Percentiles rank a stretch among this genome's conserved stretches.
Evolutionary conservation across 2,329 filamentous ascomycete species (phyloP).

Genomic region (Kalaharituber pfeilii): DNA sequence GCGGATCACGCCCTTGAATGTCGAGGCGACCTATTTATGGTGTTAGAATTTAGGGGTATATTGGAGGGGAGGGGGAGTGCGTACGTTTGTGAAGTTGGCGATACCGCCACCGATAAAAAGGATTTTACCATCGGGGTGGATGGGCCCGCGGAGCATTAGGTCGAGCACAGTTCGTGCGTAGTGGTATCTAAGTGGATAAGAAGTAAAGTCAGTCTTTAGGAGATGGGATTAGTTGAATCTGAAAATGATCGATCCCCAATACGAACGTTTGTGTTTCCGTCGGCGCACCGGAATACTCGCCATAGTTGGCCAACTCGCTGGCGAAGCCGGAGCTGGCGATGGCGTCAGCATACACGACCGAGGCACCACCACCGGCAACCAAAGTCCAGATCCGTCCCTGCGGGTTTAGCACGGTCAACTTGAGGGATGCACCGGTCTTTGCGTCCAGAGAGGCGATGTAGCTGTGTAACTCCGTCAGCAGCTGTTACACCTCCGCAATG

Average conservation of each 20-base stretch:
- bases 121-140: slow-evolving; percentile 80
- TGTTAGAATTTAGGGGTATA: slow-evolving; percentile 1
- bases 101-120: slow-evolving; percentile 99
- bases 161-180: slow-evolving; percentile 95
- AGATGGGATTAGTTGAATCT: no score
- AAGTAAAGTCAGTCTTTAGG: no score
- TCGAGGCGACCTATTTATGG: slow-evolving; percentile 52
- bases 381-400: slow-evolving; percentile 92
- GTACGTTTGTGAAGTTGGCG: slow-evolving; percentile 98
- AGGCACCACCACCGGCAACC: slow-evolving; percentile 97
- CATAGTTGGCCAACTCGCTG: slow-evolving; percentile 95
- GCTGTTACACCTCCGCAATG: background rate
- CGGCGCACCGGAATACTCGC: slow-evolving; percentile 97
- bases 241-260: no score
- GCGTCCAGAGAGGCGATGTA: slow-evolving; percentile 98
- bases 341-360: slow-evolving; percentile 95
- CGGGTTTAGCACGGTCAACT: slow-evolving; percentile 88
- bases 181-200: slow-evolving; percentile 45
- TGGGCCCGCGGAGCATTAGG: slow-evolving; percentile 84
- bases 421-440: slow-evolving; percentile 97
- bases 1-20: slow-evolving; percentile 98
- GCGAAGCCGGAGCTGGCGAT: slow-evolving; percentile 94
- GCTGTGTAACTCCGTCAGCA: slow-evolving; percentile 11
- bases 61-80: slow-evolving; percentile 15
- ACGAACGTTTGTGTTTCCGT: slow-evolving; percentile 76